A percentile compares a stretch with the other conserved stretches of the same genome.
Conservation (phyloP, 208 protist genomes). For the Leishmania lainsoni region DNA sequence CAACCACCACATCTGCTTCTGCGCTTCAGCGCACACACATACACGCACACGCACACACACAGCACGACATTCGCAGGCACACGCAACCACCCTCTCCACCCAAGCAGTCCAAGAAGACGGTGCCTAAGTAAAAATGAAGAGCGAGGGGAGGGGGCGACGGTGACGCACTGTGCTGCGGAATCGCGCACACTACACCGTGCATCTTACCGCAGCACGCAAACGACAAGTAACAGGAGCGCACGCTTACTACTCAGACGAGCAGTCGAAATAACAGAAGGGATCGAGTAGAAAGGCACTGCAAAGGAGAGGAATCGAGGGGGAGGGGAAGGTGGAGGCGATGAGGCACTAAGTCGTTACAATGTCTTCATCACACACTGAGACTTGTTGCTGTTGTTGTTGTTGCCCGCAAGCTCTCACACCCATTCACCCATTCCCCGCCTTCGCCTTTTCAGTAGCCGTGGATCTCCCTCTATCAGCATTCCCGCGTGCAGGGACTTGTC, state of each 20-base stretch:
- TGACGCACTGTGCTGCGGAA: background rate
- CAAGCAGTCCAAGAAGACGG: background rate
- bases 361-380: background rate
- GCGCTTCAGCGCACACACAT: background rate
- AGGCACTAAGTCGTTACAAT: background rate
- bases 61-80: too few relatives aligned
- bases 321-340: background rate
- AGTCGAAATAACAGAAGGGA: background rate
- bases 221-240: background rate
- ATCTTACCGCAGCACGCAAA: background rate
- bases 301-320: background rate
- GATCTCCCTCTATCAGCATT: background rate
- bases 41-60: background rate
- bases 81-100: background rate
- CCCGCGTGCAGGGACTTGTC: background rate
- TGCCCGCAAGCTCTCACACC: background rate
- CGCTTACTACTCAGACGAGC: background rate
- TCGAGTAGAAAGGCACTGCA: background rate
- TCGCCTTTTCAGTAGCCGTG: background rate
- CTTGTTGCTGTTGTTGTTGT: too few relatives aligned
- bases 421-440: background rate
- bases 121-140: background rate
- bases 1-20: background rate
- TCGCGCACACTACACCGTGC: background rate
- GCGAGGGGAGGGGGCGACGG: background rate